phyloP scores from a whole-genome alignment of 345 rosid genomes.

The Populus alba region DNA sequence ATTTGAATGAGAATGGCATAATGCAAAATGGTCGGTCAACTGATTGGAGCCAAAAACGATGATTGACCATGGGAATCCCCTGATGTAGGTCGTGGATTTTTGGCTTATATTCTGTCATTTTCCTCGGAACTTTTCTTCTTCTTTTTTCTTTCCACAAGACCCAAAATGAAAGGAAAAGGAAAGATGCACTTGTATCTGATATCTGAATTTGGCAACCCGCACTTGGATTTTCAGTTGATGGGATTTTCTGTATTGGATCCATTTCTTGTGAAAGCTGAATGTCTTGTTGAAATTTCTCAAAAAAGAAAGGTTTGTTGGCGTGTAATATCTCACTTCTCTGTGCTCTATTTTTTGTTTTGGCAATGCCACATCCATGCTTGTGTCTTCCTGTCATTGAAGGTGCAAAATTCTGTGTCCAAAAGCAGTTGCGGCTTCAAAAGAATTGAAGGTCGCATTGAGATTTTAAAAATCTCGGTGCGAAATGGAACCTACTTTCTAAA shows the following conservation, averaged over 20 bases:
- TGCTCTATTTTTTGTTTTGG: too few relatives aligned
- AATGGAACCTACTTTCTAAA: too few relatives aligned
- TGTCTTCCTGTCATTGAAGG: too few relatives aligned
- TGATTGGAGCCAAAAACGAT: slow-evolving; percentile 25
- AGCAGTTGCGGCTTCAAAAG: too few relatives aligned
- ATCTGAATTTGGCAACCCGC: not conserved
- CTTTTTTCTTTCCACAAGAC: not conserved
- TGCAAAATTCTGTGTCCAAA: too few relatives aligned
- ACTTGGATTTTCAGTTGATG: not conserved
- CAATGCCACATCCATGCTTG: too few relatives aligned
- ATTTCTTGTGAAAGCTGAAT: not conserved
- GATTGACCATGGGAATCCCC: not conserved
- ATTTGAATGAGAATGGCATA: slow-evolving; percentile 63
- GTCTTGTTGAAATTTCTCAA: too few relatives aligned
- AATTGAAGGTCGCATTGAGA: too few relatives aligned
- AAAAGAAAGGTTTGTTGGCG: too few relatives aligned
- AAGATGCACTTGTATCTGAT: too few relatives aligned
- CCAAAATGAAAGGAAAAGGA: not conserved
- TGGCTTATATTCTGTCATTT: not conserved
- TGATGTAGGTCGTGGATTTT: not conserved
- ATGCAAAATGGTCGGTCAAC: slow-evolving; percentile 30
- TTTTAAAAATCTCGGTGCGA: too few relatives aligned
- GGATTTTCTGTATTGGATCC: not conserved
- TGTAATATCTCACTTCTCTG: too few relatives aligned
- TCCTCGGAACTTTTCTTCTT: not conserved